Percentiles rank a stretch among this genome's conserved stretches.
Evolutionary conservation across 1,284 basidiomycete species (phyloP).

Genomic region (Dichomitus squalens): DNA sequence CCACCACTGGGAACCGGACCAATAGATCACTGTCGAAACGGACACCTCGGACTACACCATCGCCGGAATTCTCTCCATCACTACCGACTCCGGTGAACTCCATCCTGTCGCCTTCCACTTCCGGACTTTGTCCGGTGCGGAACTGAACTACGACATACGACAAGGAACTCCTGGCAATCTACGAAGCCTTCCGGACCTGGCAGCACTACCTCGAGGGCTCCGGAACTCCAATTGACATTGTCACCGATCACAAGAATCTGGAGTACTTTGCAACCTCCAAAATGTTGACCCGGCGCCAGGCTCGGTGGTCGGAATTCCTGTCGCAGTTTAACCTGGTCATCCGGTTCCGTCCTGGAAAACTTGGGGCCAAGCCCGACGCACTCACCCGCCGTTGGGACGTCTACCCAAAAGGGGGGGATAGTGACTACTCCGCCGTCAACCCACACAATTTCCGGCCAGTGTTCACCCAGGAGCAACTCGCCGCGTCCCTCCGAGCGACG

Average conservation of each 20-base stretch:
- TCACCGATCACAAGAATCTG: neutral
- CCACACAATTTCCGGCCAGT: no score
- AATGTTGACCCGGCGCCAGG: neutral
- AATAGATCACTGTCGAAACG: slow-evolving; percentile 26
- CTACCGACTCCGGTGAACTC: no score
- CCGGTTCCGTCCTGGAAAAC: no score
- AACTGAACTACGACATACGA: no score
- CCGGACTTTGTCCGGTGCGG: slow-evolving; percentile 25
- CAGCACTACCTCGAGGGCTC: neutral
- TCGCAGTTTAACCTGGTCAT: neutral
- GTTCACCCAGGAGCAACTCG: no score
- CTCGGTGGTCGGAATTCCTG: neutral
- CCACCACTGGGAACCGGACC: slow-evolving; percentile 31
- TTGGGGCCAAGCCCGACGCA: no score
- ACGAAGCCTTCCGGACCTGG: neutral
- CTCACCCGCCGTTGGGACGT: no score
- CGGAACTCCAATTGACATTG: neutral
- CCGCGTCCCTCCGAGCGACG: no score
- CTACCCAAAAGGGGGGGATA: no score
- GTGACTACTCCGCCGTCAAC: no score
- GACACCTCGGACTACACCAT: slow-evolving; percentile 25
- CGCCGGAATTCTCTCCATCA: slow-evolving; percentile 32
- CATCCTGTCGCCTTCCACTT: no score
- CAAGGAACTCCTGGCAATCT: neutral
- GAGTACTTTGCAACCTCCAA: neutral